phyloP scores from a whole-genome alignment of 2,329 filamentous ascomycete species.

The Alternaria dauci region DNA sequence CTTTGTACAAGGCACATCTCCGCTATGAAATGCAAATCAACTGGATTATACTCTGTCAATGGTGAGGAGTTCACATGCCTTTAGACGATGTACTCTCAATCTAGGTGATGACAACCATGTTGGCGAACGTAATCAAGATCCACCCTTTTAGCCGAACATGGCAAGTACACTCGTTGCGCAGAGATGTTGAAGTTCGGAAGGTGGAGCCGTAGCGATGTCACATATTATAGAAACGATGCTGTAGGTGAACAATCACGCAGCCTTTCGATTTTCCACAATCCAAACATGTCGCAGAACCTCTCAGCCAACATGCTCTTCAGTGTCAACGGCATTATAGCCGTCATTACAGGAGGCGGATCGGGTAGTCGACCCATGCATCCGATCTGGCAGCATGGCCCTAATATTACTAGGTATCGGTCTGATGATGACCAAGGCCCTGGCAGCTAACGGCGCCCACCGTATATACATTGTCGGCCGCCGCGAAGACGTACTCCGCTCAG shows the following conservation, averaged over 20 bases:
- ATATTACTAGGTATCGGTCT: slow-evolving; percentile 26
- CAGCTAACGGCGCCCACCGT: slow-evolving; percentile 26
- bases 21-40: background rate
- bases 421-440: slow-evolving; percentile 31
- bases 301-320: slow-evolving; percentile 27
- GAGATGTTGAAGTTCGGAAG: slow-evolving; percentile 6
- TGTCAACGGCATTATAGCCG: slow-evolving; percentile 30
- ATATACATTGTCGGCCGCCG: slow-evolving; percentile 35
- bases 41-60: background rate
- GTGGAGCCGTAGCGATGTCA: slow-evolving; percentile 11
- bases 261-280: background rate
- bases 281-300: slow-evolving; percentile 14
- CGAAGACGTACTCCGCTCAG: slow-evolving; percentile 18
- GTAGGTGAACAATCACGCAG: background rate
- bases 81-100: background rate
- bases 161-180: background rate
- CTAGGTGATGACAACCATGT: background rate
- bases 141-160: background rate
- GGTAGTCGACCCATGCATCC: slow-evolving; percentile 12
- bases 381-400: background rate
- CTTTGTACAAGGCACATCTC: background rate
- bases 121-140: background rate
- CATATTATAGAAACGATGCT: background rate
- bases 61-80: background rate
- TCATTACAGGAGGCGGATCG: slow-evolving; percentile 34